Base-by-base conservation (phyloP, 2,329 filamentous ascomycete species). In the Neonectria hederae region DNA sequence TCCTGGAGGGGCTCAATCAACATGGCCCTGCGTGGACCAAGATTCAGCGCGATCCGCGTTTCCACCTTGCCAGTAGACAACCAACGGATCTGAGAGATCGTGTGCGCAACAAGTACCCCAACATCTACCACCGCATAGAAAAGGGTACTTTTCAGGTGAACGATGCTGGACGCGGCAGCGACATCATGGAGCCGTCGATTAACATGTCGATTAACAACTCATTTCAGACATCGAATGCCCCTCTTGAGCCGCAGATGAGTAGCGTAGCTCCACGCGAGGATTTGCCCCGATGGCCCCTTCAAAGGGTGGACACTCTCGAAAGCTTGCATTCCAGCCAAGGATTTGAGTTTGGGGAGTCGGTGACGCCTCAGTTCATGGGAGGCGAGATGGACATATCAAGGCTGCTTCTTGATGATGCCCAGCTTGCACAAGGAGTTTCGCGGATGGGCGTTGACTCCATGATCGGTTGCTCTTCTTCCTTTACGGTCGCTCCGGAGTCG, bases 21-120 rank as follows among this genome's bases (percentile, higher is more conserved):
- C 89, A 90, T 72, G 88, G 88, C 0, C 86, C 88, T 9, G 84
- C 87, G 9, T 90, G 89, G 88, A 89, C 87, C 55, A 87, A 85
- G 74, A 90, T 90, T 21, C 87, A 89, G 72, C 82, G 87, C 38
- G 87, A 90, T 64, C 76, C 83, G 14, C 80, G 80, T 28, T 89
- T 87, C 75, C 81, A 87, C 63, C 78, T 90, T n/a, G 83, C 84
- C 5, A 85, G 76, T 63, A 81, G 88, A 48, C 86, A 89, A 67
- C 87, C 88, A 1, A 90, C 88, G 0, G 88, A 90, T 71, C 75
- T 90, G 55, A 81, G 88, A 65, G 88, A 90, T 67, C 82, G 88
- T 22, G 83, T 90, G 32, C 83, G 88, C 46, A 90, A 90, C 76
- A 89, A 88, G 69, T 89, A 88, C 68, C 86, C 87, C 3, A 83